A percentile compares a stretch with the other conserved stretches of the same genome.
phyloP scores from a whole-genome alignment of 768 basidiomycete species.

The Cubamyces lactineus region DNA sequence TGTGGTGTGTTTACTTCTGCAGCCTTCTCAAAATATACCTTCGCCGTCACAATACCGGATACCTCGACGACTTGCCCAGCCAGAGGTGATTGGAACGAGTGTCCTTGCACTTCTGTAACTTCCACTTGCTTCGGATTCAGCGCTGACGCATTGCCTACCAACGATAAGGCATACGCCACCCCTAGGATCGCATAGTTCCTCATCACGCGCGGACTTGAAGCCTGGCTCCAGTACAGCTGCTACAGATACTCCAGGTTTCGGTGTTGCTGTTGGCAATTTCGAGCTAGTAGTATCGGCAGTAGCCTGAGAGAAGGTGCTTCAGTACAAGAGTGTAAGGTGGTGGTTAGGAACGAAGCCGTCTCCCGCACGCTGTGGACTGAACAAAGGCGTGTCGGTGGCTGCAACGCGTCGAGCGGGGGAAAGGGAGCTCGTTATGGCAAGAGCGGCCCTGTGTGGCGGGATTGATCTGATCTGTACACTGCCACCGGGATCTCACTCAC shows the following conservation, averaged over 20 bases:
- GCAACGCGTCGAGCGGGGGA: conserved; percentile 4
- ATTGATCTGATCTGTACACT: conserved; percentile 13
- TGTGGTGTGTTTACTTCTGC: background rate
- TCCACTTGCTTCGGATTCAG: background rate
- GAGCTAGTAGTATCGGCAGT: too few species aligned
- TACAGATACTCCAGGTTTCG: too few species aligned
- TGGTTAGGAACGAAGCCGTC: background rate
- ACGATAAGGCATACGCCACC: background rate
- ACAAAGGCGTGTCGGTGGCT: conserved; percentile 17
- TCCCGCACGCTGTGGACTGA: background rate
- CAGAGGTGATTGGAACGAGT: conserved; percentile 49
- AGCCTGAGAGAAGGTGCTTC: background rate
- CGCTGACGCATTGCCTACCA: background rate
- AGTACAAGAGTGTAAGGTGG: too few species aligned
- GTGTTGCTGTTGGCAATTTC: too few species aligned
- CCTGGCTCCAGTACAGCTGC: too few species aligned
- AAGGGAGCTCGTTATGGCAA: conserved; percentile 15
- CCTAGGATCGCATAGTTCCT: background rate
- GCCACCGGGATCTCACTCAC: conserved; percentile 4
- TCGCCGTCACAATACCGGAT: conserved; percentile 56
- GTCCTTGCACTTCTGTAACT: conserved; percentile 55
- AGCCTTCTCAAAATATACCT: conserved; percentile 38
- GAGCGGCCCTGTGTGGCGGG: background rate
- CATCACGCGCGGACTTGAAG: conserved; percentile 1
- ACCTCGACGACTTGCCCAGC: conserved; percentile 51